Evolutionary conservation across 139 green algal genomes (phyloP).

Genomic region (Zygnema cylindricum): DNA sequence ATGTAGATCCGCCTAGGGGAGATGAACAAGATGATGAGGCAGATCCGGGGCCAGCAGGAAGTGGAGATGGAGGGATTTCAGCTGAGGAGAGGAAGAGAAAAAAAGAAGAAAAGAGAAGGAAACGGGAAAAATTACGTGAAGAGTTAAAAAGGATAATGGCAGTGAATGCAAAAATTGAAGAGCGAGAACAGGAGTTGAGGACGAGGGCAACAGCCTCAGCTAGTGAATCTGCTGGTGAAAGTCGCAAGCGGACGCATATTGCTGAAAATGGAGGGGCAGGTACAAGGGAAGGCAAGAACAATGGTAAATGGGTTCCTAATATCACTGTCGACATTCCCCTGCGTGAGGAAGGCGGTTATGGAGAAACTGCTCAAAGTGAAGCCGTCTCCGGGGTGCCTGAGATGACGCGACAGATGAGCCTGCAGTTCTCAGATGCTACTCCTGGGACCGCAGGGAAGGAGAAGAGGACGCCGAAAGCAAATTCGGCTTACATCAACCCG

Average conservation of each 20-base stretch:
- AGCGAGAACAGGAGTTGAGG: neutral
- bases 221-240: conserved; percentile 25
- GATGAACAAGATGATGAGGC: neutral
- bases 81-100: neutral
- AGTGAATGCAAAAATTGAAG: neutral
- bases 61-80: neutral
- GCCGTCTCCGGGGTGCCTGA: neutral
- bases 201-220: neutral
- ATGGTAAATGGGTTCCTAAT: neutral
- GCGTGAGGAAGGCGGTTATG: neutral
- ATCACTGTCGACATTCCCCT: neutral
- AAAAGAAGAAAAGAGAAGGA: conserved; percentile 20
- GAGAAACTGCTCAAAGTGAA: conserved; percentile 5
- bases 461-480: conserved; percentile 58
- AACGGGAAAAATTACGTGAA: neutral
- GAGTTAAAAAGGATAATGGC: neutral
- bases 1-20: neutral
- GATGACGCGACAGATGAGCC: neutral
- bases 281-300: neutral
- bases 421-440: conserved; percentile 22
- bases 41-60: neutral
- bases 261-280: conserved; percentile 1
- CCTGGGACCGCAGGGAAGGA: conserved; percentile 39
- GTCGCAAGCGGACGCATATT: neutral
- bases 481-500: conserved; percentile 36